Conservation (phyloP, 768 basidiomycete genomes). For the Tephrocybe rancida region DNA sequence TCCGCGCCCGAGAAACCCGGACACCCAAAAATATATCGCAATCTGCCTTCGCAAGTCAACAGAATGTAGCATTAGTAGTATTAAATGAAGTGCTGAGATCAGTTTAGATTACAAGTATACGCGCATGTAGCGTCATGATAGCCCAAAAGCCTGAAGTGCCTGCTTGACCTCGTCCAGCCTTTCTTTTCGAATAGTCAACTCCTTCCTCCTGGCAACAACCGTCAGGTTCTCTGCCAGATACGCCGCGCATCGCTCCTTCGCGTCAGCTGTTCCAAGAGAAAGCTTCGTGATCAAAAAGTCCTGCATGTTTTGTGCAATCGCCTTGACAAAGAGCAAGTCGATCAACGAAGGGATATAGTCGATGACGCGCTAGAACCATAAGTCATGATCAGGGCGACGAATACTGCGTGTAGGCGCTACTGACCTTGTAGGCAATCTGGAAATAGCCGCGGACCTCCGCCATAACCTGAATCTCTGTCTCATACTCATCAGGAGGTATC, state of each 20-base stretch:
- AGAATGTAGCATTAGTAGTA: too few relatives aligned
- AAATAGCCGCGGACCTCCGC: constrained; percentile 48
- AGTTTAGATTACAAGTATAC: too few relatives aligned
- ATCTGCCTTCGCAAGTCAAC: too few relatives aligned
- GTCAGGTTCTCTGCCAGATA: constrained; percentile 49
- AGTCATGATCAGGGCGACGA: too few relatives aligned
- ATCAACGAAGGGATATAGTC: constrained; percentile 40
- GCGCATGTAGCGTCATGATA: too few relatives aligned
- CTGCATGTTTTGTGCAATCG: constrained; percentile 31
- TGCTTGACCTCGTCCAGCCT: constrained; percentile 41
- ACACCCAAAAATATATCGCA: too few relatives aligned
- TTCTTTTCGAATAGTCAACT: constrained; percentile 31
- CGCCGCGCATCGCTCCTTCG: constrained; percentile 36
- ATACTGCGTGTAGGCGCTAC: too few relatives aligned
- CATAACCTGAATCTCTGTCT: constrained; percentile 43
- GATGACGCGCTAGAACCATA: constrained; percentile 49
- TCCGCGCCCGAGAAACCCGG: too few relatives aligned
- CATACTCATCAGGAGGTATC: constrained; percentile 34
- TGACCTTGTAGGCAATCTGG: constrained; percentile 47
- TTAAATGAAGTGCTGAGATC: too few relatives aligned
- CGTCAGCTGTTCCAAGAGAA: constrained; percentile 33
- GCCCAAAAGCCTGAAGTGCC: constrained; percentile 34
- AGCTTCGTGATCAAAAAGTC: constrained; percentile 35
- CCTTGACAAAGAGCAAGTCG: constrained; percentile 34
- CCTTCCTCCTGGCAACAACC: constrained; percentile 33